A percentile compares a stretch with the other conserved stretches of the same genome.
Conservation (phyloP, 2,329 filamentous ascomycete genomes). For the Tolypocladium ovalisporum region DNA sequence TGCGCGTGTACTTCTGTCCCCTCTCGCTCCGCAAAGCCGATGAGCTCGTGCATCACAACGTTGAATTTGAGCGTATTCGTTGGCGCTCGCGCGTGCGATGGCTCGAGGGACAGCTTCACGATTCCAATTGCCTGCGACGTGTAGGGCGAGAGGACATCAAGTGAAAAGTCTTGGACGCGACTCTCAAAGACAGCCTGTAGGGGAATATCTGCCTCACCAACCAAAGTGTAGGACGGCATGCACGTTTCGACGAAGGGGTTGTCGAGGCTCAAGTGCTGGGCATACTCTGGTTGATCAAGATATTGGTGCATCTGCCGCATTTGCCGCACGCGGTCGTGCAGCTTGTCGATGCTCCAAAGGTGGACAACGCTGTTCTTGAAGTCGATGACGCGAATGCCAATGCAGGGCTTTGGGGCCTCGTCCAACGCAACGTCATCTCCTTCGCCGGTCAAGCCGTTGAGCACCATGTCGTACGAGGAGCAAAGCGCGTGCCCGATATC, state of each 20-base stretch:
- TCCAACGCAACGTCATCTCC: constrained; percentile 75
- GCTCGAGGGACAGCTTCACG: constrained; percentile 81
- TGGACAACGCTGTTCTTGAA: constrained; percentile 79
- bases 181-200: constrained; percentile 89
- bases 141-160: constrained; percentile 87
- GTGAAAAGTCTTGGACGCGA: constrained; percentile 82
- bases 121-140: constrained; percentile 87
- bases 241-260: constrained; percentile 89
- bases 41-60: constrained; percentile 92
- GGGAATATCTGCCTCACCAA: constrained; percentile 89
- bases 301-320: constrained; percentile 99
- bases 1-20: constrained; percentile 93
- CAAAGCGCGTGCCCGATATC: constrained; percentile 80
- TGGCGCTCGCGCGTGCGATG: constrained; percentile 84
- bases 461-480: constrained; percentile 92
- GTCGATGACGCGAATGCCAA: constrained; percentile 83
- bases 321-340: constrained; percentile 72
- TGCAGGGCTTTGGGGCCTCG: constrained; percentile 74
- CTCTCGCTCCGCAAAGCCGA: constrained; percentile 91
- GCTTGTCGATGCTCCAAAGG: constrained; percentile 89
- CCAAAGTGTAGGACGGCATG: constrained; percentile 82
- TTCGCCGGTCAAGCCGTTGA: constrained; percentile 81
- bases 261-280: constrained; percentile 82
- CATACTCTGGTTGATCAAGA: constrained; percentile 86
- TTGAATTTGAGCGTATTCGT: constrained; percentile 95